Evolutionary conservation across 2,329 filamentous ascomycete genomes (phyloP), one percentile per base, ranked within the genome.

Genomic region (Dactylonectria macrodidyma): DNA sequence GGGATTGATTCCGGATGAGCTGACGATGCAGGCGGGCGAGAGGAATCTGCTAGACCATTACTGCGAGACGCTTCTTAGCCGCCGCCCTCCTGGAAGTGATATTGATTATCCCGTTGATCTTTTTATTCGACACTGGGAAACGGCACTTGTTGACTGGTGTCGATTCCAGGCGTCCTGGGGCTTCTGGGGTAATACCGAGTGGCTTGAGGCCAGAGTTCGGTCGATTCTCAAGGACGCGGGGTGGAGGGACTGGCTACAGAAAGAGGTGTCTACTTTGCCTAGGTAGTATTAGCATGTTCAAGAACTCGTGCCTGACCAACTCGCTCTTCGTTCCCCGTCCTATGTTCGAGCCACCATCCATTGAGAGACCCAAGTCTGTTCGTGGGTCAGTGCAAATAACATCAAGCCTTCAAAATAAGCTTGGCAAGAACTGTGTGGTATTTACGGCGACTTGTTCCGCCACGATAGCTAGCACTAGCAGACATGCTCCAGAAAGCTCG

Each of bases 121-220:
- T 0, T 87, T 92, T 16, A 75, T 85, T 5, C 78, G 85, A 22
- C 90, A 93, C 71, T 92, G 90, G 90, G 89, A 93, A 76, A 86
- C 85, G 3, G 90, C 91, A 0, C 77, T 92, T 3, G 89, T 92
- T 0, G 91, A 93, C 73, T 93, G 91, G 91, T 84, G 90, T 66
- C 77, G 88, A 6, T 90, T 90, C 60, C 87, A 89, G 76, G 87
- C 87, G 0, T 88, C 86, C 0, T 90, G 88, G 88, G 88, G 88
- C 0, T 89, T 89, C 66, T 90, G 88, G 88, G 88, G 88, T 0
- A 89, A 90, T 44, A 88, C 85, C 0, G 82, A 85, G 46, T 90
- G 88, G 88, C 82, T 90, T 0, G 85, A 89, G 72, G 86, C 85
- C 0, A 82, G 88, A 57, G 87, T 87, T 0, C 80, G 87, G 47